These are phyloP conservation scores for Tolypocladium nubicola DNA, from an alignment of 2,329 filamentous ascomycete species.

Conservation along the genomic window DNA sequence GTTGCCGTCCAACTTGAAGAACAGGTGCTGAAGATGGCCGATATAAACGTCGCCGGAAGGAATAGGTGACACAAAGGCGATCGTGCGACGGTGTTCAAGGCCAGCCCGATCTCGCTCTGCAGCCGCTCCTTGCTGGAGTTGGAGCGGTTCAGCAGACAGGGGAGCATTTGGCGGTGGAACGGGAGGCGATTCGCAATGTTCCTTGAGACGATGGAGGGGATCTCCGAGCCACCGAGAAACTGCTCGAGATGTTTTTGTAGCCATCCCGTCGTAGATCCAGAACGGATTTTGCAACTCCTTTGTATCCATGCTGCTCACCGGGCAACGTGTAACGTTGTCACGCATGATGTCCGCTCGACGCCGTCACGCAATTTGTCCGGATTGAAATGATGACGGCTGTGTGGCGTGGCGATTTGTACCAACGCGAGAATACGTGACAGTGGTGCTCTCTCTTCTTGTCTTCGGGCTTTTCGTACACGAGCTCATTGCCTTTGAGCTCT, in stretches of 20 bases:
- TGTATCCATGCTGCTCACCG: background rate
- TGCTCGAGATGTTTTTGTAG: slow-evolving; percentile 21
- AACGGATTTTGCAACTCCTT: slow-evolving; percentile 17
- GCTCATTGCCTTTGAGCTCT: too few species aligned
- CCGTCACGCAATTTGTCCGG: slow-evolving; percentile 2
- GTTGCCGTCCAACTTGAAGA: slow-evolving; percentile 23
- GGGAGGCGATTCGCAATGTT: slow-evolving; percentile 19
- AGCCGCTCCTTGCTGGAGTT: slow-evolving; percentile 33
- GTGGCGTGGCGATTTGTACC: slow-evolving; percentile 9
- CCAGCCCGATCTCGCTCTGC: slow-evolving; percentile 43
- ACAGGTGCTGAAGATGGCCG: slow-evolving; percentile 34
- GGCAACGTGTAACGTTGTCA: background rate
- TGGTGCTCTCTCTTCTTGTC: slow-evolving; percentile 10
- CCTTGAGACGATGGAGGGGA: background rate
- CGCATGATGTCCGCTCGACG: background rate
- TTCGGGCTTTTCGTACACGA: background rate
- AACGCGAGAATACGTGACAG: slow-evolving; percentile 21
- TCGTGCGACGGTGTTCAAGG: slow-evolving; percentile 33
- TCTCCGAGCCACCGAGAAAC: slow-evolving; percentile 2
- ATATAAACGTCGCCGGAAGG: slow-evolving; percentile 40
- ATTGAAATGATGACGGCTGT: slow-evolving; percentile 21
- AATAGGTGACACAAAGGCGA: slow-evolving; percentile 38
- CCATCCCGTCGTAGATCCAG: slow-evolving; percentile 22
- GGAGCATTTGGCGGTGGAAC: slow-evolving; percentile 20
- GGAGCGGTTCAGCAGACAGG: slow-evolving; percentile 23